Percentiles rank a stretch among this genome's conserved stretches.
Conservation (phyloP, 2,329 filamentous ascomycete species). For the Colletotrichum siamense region DNA sequence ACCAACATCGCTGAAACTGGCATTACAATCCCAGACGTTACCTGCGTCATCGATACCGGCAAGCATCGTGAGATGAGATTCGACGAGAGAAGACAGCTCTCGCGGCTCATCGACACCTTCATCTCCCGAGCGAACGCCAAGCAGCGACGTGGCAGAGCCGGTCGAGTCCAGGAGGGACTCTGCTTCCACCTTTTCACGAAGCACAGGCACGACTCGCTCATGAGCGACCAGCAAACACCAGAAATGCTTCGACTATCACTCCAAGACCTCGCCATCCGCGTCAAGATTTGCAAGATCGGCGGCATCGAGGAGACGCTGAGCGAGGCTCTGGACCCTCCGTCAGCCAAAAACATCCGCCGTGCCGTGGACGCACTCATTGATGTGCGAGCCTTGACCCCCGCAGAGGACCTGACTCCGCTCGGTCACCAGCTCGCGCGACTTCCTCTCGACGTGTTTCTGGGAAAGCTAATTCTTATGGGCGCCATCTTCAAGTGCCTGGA, state of each 20-base stretch:
- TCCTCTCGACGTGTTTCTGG: slow-evolving; percentile 91
- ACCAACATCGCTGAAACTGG: slow-evolving; percentile 99
- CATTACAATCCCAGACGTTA: slow-evolving; percentile 98
- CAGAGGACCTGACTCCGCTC: slow-evolving; percentile 85
- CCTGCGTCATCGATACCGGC: slow-evolving; percentile 93
- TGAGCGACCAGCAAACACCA: slow-evolving; percentile 92
- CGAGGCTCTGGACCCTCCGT: slow-evolving; percentile 88
- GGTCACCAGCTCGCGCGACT: slow-evolving; percentile 87
- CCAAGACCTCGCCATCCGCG: slow-evolving; percentile 92
- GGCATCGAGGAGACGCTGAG: slow-evolving; percentile 89
- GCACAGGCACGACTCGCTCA: slow-evolving; percentile 81
- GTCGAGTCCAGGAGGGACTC: slow-evolving; percentile 91
- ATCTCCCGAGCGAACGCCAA: slow-evolving; percentile 96
- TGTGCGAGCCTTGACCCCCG: slow-evolving; percentile 82
- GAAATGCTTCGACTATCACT: slow-evolving; percentile 94
- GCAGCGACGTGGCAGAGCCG: slow-evolving; percentile 90
- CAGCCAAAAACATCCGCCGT: slow-evolving; percentile 88
- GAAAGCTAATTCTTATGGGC: slow-evolving; percentile 88
- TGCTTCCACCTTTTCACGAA: slow-evolving; percentile 97
- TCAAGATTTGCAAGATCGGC: slow-evolving; percentile 97
- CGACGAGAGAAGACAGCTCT: slow-evolving; percentile 90
- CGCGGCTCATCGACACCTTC: slow-evolving; percentile 89
- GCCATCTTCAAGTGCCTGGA: slow-evolving; percentile 91
- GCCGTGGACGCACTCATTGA: slow-evolving; percentile 94
- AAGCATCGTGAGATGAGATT: slow-evolving; percentile 98